phyloP scores from a whole-genome alignment of 2,329 filamentous ascomycete genomes.

The Arthrinium puccinioides region DNA sequence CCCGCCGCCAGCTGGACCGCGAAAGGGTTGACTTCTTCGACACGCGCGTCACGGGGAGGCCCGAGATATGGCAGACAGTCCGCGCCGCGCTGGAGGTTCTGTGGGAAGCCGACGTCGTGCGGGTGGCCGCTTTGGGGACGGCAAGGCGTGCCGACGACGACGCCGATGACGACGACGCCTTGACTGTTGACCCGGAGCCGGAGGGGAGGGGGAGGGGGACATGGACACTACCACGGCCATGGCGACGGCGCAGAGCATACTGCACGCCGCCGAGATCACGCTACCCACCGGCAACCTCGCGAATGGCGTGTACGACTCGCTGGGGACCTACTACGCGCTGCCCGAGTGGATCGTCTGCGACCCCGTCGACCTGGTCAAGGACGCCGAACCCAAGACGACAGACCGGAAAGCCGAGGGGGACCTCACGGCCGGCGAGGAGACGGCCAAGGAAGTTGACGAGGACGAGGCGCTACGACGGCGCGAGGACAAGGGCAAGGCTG shows the following conservation, averaged over 20 bases:
- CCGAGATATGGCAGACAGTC: constrained; percentile 76
- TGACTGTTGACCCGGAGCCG: constrained; percentile 18
- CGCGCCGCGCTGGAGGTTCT: constrained; percentile 61
- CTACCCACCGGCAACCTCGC: constrained; percentile 66
- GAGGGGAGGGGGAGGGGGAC: constrained; percentile 29
- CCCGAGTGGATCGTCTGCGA: constrained; percentile 63
- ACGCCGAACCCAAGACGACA: constrained; percentile 5
- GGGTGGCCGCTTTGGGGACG: constrained; percentile 7
- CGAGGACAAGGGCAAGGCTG: constrained; percentile 54
- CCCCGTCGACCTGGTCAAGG: constrained; percentile 32
- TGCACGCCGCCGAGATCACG: constrained; percentile 71
- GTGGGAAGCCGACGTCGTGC: constrained; percentile 41
- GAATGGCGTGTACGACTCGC: constrained; percentile 64
- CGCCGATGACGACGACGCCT: constrained; percentile 27
- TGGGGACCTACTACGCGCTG: constrained; percentile 63
- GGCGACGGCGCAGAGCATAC: constrained; percentile 68
- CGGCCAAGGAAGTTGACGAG: constrained; percentile 19
- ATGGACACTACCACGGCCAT: constrained; percentile 32
- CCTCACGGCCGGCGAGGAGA: constrained; percentile 18
- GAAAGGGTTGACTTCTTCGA: constrained; percentile 86
- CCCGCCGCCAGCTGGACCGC: constrained; percentile 55
- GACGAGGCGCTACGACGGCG: constrained; percentile 31
- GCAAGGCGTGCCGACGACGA: constrained; percentile 2
- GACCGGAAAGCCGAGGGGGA: constrained; percentile 18
- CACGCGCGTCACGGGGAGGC: constrained; percentile 69